These are phyloP conservation scores for Hygrophila difformis DNA, from an alignment of 257 asterid genomes.

Conservation along the genomic window DNA sequence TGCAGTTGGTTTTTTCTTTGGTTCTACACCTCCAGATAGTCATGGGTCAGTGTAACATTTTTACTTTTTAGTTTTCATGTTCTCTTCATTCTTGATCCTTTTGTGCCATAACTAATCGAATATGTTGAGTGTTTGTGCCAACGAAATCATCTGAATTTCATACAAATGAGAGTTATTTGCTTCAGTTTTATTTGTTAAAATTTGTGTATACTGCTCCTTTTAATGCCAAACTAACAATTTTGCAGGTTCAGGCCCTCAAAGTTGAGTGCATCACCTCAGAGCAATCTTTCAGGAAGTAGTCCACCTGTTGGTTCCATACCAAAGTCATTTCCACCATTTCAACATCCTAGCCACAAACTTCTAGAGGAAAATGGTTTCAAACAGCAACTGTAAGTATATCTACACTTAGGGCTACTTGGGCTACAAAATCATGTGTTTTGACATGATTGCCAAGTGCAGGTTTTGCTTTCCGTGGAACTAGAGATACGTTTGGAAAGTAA, in stretches of 20 bases:
- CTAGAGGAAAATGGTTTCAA: constrained; percentile 88
- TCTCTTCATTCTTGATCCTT: neutral
- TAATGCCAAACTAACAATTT: constrained; percentile 15
- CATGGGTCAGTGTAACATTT: constrained; percentile 83
- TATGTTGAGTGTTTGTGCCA: neutral
- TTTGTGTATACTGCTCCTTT: neutral
- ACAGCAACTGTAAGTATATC: constrained; percentile 72
- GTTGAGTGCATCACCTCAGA: constrained; percentile 72
- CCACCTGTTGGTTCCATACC: constrained; percentile 84
- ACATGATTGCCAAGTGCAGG: too few relatives aligned
- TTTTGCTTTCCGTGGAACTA: too few relatives aligned
- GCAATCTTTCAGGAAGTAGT: constrained; percentile 53
- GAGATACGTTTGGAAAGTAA: neutral
- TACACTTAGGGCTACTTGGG: constrained; percentile 8
- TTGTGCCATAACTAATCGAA: neutral
- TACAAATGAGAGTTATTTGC: neutral
- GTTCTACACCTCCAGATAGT: constrained; percentile 80
- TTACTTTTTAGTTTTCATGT: constrained; percentile 6
- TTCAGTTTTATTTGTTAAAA: neutral
- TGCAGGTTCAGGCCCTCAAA: constrained; percentile 57
- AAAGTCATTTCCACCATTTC: constrained; percentile 74
- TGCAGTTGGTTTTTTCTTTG: constrained; percentile 89
- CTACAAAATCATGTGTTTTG: constrained; percentile 6
- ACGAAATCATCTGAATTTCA: constrained; percentile 6
- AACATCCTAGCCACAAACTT: constrained; percentile 89